Evolutionary conservation across 176 grass and related monocot species (phyloP), one percentile per base, ranked within the genome.

Genomic region (Juncus inflexus): DNA sequence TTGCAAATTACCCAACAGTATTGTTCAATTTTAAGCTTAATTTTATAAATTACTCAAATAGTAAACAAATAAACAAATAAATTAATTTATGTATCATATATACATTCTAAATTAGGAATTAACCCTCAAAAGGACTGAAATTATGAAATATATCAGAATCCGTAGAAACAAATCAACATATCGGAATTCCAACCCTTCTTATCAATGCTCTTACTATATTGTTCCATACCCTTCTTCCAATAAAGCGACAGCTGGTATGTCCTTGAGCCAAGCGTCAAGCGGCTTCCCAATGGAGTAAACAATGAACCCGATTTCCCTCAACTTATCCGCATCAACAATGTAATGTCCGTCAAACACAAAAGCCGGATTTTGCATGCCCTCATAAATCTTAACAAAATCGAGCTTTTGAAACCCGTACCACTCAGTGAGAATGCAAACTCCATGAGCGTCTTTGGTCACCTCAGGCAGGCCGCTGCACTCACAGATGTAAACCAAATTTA

Each of bases 241-340:
- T 78, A 70, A 89, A 60, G 73, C 86, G 45, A 89, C 86, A 51
- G 77, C 73, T 13, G 86, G 81, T 80, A 89, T 81, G 52, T 89
- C 86, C 74, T 83, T 84, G 63, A 89, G 81, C 86, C 81, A 89
- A 14, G 58, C 62, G 49, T 89, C 86, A 3, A 89, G 73, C 4
- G 86, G 86, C 81, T 81, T 89, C 53, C 86, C 86, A 3, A 89
- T 84, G 5, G 86, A 89, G 74, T 89, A 89, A 66, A 89, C 86
- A 55, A 89, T 75, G 77, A 89, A 89, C 0, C 86, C 80, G 16
- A 89, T 89, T 43, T 89, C 68, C 19, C 81, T 78, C 8, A 89
- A 56, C 86, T 84, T 81, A 52, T 84, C 86, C 7, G 73, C 3
- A 15, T 89, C 86, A 12, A 89, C 77, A 13, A 89, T 16, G 10